Evolutionary conservation across 306 rosid species (phyloP), one percentile per base, ranked within the genome.

Genomic region (Lathyrus tuberosus): DNA sequence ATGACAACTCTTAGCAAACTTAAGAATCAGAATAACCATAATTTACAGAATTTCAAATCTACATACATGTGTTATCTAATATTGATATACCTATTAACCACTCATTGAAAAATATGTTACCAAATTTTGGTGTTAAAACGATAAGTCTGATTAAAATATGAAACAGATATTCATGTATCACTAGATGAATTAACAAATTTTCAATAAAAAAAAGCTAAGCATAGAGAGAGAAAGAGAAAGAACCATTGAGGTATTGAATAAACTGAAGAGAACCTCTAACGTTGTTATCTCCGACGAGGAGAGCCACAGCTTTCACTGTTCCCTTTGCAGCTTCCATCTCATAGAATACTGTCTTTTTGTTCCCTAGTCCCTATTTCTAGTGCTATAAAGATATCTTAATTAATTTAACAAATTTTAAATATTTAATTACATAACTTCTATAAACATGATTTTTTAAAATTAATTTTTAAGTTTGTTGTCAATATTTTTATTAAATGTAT

Each of bases 251-350:
- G 26, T 74, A 70, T 67, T 85, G 86, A 49, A 72, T 41, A 62
- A 89, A 89, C 16, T 89, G 86, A 77, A 89, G 70, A 72, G 83
- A 81, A 38, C 96, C 96, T 75, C 83, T 83, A 20, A 86, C 57
- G 76, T 31, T 80, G 85, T 65, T 42, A 35, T 75, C 81, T 68
- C 96, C 96, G 44, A 68, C 16, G 65, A 89, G 31, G 72, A 89
- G 76, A 69, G 83, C 93, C 81, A 87, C 87, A 11, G 85, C 96
- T 81, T 85, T 89, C 10, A 76, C 43, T 31, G 70, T 68, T 22
- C 76, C 75, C 81, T 76, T 83, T 13, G 69, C 52, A 49, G 52
- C 57, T 67, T 65, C 76, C 78, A 67, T 73, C 5, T 59, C 72
- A 22, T 53, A 53, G 1, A 24, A 51, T 5, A 18, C 28, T 51